Conservation (phyloP, 2,329 filamentous ascomycete species). For the Nemania bipapillata region DNA sequence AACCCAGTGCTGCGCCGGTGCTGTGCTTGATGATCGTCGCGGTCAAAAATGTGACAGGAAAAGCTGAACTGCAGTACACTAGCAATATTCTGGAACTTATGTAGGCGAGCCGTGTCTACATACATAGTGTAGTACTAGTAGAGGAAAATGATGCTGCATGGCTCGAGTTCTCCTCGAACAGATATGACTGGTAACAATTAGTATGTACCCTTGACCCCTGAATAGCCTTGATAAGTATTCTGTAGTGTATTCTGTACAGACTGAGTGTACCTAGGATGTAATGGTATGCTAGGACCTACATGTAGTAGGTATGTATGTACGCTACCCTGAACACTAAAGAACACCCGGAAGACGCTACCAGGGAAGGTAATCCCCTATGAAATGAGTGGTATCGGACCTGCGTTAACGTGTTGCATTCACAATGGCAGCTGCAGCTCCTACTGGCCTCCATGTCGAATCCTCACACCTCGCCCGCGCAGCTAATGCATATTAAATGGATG, state of each 20-base stretch:
- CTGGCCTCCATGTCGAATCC: constrained; percentile 34
- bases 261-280: no score
- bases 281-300: no score
- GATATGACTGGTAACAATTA: constrained; percentile 14
- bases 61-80: constrained; percentile 24
- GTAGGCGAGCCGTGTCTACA: not conserved
- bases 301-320: no score
- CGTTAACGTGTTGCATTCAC: constrained; percentile 43
- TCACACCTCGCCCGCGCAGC: constrained; percentile 11
- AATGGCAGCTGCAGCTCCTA: constrained; percentile 39
- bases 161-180: constrained; percentile 10
- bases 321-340: not conserved
- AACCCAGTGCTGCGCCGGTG: constrained; percentile 7
- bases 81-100: not conserved
- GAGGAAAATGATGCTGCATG: not conserved
- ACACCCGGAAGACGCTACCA: constrained; percentile 15
- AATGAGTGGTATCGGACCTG: constrained; percentile 43
- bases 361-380: constrained; percentile 12
- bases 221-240: not conserved
- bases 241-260: no score
- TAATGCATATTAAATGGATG: constrained; percentile 16
- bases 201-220: constrained; percentile 19
- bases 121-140: no score
- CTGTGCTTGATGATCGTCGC: constrained; percentile 21
- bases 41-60: constrained; percentile 28